Base-by-base conservation (phyloP, 1,139 yeast genomes). In the Yamadazyma aaseri region DNA sequence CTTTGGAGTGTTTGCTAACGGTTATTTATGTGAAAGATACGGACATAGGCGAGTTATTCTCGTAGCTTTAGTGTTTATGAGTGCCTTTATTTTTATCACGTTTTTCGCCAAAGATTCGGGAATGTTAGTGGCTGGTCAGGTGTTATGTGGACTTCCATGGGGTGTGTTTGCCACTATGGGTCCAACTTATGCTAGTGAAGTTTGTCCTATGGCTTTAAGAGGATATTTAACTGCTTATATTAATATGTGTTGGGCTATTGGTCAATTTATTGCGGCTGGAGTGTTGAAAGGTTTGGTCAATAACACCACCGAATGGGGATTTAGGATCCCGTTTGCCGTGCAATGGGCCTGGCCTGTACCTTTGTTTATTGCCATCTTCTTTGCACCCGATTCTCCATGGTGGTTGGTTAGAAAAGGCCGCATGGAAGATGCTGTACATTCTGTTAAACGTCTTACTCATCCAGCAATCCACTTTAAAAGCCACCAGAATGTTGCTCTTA, bases 131-230 rank as follows among this genome's bases (percentile, higher is more conserved):
- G 65, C 53, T 6, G 75, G 74, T 13, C 72, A 71, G 44, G 46
- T 70, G n/a, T 51, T 71, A n/a, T 49, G 62, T 39, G 76, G 77
- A 30, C 35, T 68, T 21, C 61, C 68, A 13, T 70, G 73, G 71
- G 76, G 76, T 32, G 60, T 62, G 6, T 69, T 69, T 47, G 68
- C 64, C 32, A 63, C 72, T 2, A 50, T 71, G 44, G 59, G 72
- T 1, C 64, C 69, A 4, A 55, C 72, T 5, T 71, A 71, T 41
- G 72, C 75, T n/a, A 56, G 72, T 10, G 76, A 71, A 40, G 68
- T 70, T 12, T 60, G 71, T 37, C 77, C 76, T 1, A 51, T 66
- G 3, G 61, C 61, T 2, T 54, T 71, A 40, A 61, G 77, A 40
- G 58, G 59, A 26, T 63, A 65, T 38, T 55, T 71, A 42, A 63